Base-by-base conservation (phyloP, 2,329 filamentous ascomycete species). In the Penicillium decumbens region DNA sequence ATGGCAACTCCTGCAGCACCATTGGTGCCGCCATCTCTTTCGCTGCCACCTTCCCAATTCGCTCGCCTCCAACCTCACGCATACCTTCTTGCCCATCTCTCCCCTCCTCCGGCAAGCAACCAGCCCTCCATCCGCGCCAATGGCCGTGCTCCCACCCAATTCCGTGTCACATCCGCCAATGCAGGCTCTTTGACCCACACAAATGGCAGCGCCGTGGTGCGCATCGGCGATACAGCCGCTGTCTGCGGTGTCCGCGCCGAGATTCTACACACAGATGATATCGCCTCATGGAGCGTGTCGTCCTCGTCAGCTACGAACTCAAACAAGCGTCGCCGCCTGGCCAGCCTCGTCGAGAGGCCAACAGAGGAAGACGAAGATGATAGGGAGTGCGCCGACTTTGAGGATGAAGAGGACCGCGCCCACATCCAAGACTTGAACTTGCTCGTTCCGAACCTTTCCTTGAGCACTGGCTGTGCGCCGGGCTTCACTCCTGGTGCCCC, bases 221-320 rank as follows among this genome's bases (percentile, higher is more conserved):
- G 93, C 30, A 77, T 88, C 44, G 93, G 93, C 41, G 89, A 95
- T 69, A 97, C 92, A 1, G 90, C 89, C 1, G 89, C 91, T n/a
- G 91, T 98, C 32, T 96, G 91, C 66, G 93, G 92, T 49, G 83
- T 98, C 18, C 83, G 92, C 39, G 91, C 80, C 45, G 93, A 98
- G 72, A 84, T 95, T 6, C 76, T 98, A 24, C 78, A 84, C 41
- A 84, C 87, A 2, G 79, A 80, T 43, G 83, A 89, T 65, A 88
- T 95, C 51, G 84, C 71, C 74, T 85, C 54, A 61, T 81, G 50
- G 68, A 72, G 60, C 50, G 68, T 72, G 9, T 67, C 66, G 8
- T 57, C 56, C 8, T 67, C 66, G 8, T 57, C 56, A 6, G 53
- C 63, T 33, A 59, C 63, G 63, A 72, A 64, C 6, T 69, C 45